Conservation (phyloP, 371 early-diverging fungal genomes). For the Haplosporangium sp. region DNA sequence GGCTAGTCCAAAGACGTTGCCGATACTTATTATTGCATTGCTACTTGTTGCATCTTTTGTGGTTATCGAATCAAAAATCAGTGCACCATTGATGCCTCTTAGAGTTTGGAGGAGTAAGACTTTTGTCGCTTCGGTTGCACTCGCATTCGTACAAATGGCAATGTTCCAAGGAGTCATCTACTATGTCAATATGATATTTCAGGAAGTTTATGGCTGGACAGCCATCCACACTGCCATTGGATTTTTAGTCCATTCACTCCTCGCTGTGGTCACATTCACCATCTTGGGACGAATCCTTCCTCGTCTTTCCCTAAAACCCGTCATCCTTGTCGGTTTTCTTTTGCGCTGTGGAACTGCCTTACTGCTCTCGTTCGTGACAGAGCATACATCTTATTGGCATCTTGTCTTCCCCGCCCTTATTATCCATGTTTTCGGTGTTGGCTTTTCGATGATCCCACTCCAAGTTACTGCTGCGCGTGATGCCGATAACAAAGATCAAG, state of each 20-base stretch:
- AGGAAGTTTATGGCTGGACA: slow-evolving; percentile 38
- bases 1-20: slow-evolving; percentile 36
- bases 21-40: slow-evolving; percentile 22
- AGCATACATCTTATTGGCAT: slow-evolving; percentile 48
- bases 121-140: slow-evolving; percentile 21
- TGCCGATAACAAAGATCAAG: slow-evolving; percentile 41
- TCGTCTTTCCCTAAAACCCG: slow-evolving; percentile 22
- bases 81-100: slow-evolving; percentile 39
- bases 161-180: slow-evolving; percentile 35
- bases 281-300: slow-evolving; percentile 30
- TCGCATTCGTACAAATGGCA: slow-evolving; percentile 32
- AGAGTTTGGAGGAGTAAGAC: slow-evolving; percentile 32
- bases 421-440: slow-evolving; percentile 32
- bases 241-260: slow-evolving; percentile 42
- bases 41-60: slow-evolving; percentile 22
- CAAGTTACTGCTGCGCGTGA: slow-evolving; percentile 43
- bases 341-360: slow-evolving; percentile 22
- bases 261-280: slow-evolving; percentile 28
- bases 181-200: slow-evolving; percentile 35
- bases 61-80: slow-evolving; percentile 19
- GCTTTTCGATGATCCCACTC: slow-evolving; percentile 23
- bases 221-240: slow-evolving; percentile 43
- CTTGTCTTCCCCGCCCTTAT: slow-evolving; percentile 41
- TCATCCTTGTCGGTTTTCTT: slow-evolving; percentile 32
- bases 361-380: slow-evolving; percentile 48